Evolutionary conservation across 2,329 filamentous ascomycete species (phyloP).

Genomic region (Colletotrichum simmondsii): DNA sequence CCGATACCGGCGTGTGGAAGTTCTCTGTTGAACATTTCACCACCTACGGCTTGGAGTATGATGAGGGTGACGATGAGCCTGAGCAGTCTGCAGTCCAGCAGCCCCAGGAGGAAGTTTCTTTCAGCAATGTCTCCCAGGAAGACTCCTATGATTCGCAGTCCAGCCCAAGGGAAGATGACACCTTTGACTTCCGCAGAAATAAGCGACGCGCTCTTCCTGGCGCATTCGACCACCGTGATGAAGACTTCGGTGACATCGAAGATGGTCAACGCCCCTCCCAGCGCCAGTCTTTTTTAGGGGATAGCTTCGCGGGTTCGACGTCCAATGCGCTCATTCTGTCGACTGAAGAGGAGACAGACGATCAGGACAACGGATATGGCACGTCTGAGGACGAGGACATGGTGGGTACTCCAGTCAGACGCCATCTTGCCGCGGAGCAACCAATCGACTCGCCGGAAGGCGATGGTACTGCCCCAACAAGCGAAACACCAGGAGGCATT

Average conservation of each 20-base stretch:
- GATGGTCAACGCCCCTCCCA: conserved; percentile 54
- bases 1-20: conserved; percentile 84
- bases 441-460: conserved; percentile 62
- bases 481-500: conserved; percentile 69
- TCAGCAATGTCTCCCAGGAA: background rate
- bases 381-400: conserved; percentile 76
- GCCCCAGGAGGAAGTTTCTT: background rate
- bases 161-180: conserved; percentile 57
- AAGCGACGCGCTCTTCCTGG: conserved; percentile 74
- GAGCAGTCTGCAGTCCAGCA: conserved; percentile 30
- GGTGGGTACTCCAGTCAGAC: conserved; percentile 81
- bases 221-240: conserved; percentile 76
- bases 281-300: conserved; percentile 89
- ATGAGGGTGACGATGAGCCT: conserved; percentile 74
- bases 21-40: conserved; percentile 98
- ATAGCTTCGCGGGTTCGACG: conserved; percentile 86
- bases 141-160: conserved; percentile 51
- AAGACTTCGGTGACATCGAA: conserved; percentile 55
- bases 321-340: conserved; percentile 69
- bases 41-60: conserved; percentile 89
- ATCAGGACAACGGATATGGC: conserved; percentile 82
- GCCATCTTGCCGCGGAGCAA: conserved; percentile 82
- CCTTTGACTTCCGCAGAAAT: conserved; percentile 63
- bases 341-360: conserved; percentile 67
- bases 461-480: conserved; percentile 56